Evolutionary conservation across 2,329 filamentous ascomycete genomes (phyloP), one percentile per base, ranked within the genome.

Genomic region (Colletotrichum tofieldiae): DNA sequence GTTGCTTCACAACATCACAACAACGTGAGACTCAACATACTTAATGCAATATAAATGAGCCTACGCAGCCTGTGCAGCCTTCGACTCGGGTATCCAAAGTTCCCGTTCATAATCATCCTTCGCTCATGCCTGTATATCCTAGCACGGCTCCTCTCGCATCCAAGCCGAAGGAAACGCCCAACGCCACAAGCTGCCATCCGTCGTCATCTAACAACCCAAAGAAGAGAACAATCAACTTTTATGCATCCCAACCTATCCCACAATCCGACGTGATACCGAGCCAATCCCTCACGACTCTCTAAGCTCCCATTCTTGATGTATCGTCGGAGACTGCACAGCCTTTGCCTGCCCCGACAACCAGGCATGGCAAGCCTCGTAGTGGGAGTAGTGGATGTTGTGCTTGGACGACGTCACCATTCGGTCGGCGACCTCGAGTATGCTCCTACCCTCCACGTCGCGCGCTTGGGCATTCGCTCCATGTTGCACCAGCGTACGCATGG

Each of bases 371-470:
- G 85, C 85, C 75, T 87, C 84, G 43, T 82, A 82, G 35, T 84
- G 82, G 0, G 84, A 82, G 66, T 85, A 85, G 26, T 80, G 78
- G 23, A 79, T 79, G 0, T 81, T 79, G 0, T 77, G 76, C 49
- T 77, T 77, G 0, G 81, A 77, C 3, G 77, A 74, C 43, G 70
- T 71, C 69, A 85, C 83, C 73, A 83, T 81, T 20, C 76, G 77
- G 65, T 89, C 86, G 0, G 85, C 79, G 1, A 88, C 81, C 8
- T 85, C 84, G 1, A 89, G 77, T 9, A 88, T 77, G 51, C 86
- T 83, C 3, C 84, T 72, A 0, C 86, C 85, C 1, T 81, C 79
- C 0, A 80, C 80, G 64, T 89, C 86, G 1, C 86, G 81, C 9
- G 79, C 85, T 41, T 86, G 80, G 0, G 88, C 84, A 39, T 85